Base-by-base conservation (phyloP, 331 rosid genomes). In the Rosa hybrid region DNA sequence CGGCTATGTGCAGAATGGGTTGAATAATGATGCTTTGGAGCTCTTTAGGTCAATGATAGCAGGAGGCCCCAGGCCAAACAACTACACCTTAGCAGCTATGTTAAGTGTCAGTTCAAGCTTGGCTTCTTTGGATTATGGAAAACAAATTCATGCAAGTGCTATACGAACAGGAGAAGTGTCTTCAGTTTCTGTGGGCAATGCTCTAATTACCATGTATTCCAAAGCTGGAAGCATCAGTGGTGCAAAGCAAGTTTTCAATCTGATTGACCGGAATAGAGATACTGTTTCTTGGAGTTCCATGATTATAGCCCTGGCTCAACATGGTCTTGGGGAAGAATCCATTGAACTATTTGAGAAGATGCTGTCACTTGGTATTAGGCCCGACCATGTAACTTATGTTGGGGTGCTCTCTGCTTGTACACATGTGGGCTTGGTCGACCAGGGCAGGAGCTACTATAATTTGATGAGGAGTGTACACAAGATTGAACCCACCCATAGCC, bases 361-460 rank as follows among this genome's bases (percentile, higher is more conserved):
- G 98, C 83, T 91, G 79, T 82, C 80, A 68, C 82, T 81, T 56
- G 87, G 90, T 81, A 53, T 89, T 74, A 86, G 87, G 83, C 97
- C 98, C 17, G 96, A 92, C 76, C 93, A 88, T 75, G 87, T 92
- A 71, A 94, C 97, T 54, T 94, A 88, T 72, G 94, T 94, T 27
- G 96, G 98, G 11, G 93, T 94, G 54, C 86, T 94, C 49, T 90
- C 94, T 38, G 98, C 97, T 62, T 94, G 97, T 82, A 85, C 91
- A 8, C 98, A 94, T 44, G 93, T 86, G 67, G 92, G 98, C 71
- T 77, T 89, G 84, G 94, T 94, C 7, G 90, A 89, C 75, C 84
- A 84, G 80, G 97, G 98, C 20, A 82, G 81, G 84, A 25, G 75
- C 74, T 92, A 89, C 85, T 89, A 92, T 79, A 77, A 84, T 82